phyloP scores from a whole-genome alignment of 106 monocot species.

The Dioscorea zingiberensis region DNA sequence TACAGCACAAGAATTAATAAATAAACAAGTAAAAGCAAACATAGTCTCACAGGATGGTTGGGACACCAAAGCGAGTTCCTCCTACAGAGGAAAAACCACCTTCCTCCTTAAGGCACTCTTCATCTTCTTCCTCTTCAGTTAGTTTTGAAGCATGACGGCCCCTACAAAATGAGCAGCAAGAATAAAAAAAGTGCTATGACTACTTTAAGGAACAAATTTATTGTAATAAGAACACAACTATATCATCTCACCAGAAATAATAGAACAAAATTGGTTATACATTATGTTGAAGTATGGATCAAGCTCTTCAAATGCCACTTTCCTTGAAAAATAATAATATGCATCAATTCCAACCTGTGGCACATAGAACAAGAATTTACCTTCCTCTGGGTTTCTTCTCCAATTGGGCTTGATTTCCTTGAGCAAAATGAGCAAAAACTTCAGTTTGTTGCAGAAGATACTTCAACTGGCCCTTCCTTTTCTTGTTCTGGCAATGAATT shows the following conservation, averaged over 20 bases:
- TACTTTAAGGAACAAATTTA: no score
- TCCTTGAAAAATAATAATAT: no score
- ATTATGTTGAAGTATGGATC: no score
- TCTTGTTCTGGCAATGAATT: conserved; percentile 57
- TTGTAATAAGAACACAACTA: no score
- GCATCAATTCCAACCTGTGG: no score
- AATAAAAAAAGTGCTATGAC: no score
- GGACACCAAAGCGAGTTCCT: conserved; percentile 53
- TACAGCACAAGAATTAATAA: no score
- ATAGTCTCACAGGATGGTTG: conserved; percentile 62
- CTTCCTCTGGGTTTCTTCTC: conserved; percentile 62
- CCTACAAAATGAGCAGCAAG: conserved; percentile 10
- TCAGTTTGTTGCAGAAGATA: conserved; percentile 81
- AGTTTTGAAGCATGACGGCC: conserved; percentile 71
- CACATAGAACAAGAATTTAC: no score
- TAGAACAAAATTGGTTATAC: no score
- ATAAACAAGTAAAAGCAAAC: no score
- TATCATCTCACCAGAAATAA: no score
- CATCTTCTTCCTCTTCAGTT: conserved; percentile 80
- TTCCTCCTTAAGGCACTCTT: conserved; percentile 73
- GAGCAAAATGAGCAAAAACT: conserved; percentile 83
- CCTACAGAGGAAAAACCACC: conserved; percentile 33
- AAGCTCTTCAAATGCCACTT: no score
- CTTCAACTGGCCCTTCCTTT: conserved; percentile 67
- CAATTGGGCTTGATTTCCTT: conserved; percentile 48